Conservation (phyloP, 192 early-diverging fungal genomes). For the Podila verticillata region DNA sequence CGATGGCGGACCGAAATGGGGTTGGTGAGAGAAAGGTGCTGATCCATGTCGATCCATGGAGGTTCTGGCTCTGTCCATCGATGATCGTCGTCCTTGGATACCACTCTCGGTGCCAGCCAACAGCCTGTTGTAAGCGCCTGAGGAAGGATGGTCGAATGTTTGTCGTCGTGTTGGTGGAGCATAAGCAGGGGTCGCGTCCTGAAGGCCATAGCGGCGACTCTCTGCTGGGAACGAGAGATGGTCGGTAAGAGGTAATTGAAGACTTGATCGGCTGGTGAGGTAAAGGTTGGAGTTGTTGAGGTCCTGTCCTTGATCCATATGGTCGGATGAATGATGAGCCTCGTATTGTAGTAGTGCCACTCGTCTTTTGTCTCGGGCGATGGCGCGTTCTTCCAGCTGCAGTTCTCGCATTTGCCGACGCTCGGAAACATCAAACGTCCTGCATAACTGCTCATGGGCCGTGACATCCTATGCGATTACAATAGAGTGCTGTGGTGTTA, state of each 20-base stretch:
- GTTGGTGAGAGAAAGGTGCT: not conserved
- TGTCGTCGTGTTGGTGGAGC: not conserved
- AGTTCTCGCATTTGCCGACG: not conserved
- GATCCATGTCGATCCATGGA: not conserved
- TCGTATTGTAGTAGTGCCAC: not conserved
- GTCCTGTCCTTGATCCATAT: not conserved
- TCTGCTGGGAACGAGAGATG: not conserved
- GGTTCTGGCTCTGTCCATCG: not conserved
- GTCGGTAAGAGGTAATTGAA: not conserved
- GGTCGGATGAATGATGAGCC: not conserved
- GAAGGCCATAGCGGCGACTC: not conserved
- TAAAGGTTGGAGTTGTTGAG: not conserved
- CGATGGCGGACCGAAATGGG: not conserved
- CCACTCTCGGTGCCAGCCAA: not conserved
- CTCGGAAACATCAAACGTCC: conserved; percentile 3
- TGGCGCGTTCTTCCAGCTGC: not conserved
- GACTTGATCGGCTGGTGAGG: not conserved
- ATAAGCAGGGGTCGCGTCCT: not conserved
- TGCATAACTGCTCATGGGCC: conserved; percentile 1
- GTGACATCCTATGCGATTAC: not conserved
- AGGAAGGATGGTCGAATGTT: not conserved
- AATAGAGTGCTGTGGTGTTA: not conserved
- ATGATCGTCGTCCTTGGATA: not conserved
- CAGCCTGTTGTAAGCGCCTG: not conserved
- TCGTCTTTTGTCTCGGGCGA: not conserved